Evolutionary conservation across 129 eudicot species (phyloP).

Genomic region (Erigeron canadensis): DNA sequence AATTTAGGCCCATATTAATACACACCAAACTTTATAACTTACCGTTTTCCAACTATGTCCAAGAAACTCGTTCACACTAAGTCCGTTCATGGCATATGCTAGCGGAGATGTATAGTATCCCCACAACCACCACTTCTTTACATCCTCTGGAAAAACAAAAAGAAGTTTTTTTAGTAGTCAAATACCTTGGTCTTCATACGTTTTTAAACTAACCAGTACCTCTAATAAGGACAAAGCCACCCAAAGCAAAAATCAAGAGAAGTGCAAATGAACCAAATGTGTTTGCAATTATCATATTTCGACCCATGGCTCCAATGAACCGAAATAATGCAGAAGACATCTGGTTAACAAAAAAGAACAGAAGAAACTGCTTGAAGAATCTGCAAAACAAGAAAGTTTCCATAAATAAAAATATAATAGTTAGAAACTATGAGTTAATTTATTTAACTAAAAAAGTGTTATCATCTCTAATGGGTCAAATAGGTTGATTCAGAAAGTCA

Average conservation of each 20-base stretch:
- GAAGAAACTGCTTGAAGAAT: constrained; percentile 49
- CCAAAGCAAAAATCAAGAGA: constrained; percentile 41
- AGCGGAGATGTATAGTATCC: constrained; percentile 88
- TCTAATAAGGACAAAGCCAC: constrained; percentile 49
- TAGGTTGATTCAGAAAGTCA: neutral
- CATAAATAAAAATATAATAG: constrained; percentile 10
- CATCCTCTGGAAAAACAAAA: constrained; percentile 32
- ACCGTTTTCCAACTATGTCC: constrained; percentile 61
- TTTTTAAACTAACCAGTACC: constrained; percentile 22
- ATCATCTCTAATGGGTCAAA: neutral
- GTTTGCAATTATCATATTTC: constrained; percentile 65
- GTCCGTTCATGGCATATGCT: constrained; percentile 79
- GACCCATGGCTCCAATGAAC: constrained; percentile 50
- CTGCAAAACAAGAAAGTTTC: constrained; percentile 40
- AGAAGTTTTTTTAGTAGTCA: constrained; percentile 1
- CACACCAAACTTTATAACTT: neutral
- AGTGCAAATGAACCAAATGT: constrained; percentile 55
- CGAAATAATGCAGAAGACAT: constrained; percentile 55
- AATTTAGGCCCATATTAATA: neutral
- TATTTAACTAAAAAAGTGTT: neutral
- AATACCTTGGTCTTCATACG: neutral
- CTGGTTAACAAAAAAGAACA: constrained; percentile 45
- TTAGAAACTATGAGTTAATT: neutral
- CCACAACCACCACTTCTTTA: constrained; percentile 90
- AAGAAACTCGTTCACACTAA: constrained; percentile 69